Base-by-base conservation (phyloP, 495 filamentous ascomycete species). In the Talaromyces proteolyticus region DNA sequence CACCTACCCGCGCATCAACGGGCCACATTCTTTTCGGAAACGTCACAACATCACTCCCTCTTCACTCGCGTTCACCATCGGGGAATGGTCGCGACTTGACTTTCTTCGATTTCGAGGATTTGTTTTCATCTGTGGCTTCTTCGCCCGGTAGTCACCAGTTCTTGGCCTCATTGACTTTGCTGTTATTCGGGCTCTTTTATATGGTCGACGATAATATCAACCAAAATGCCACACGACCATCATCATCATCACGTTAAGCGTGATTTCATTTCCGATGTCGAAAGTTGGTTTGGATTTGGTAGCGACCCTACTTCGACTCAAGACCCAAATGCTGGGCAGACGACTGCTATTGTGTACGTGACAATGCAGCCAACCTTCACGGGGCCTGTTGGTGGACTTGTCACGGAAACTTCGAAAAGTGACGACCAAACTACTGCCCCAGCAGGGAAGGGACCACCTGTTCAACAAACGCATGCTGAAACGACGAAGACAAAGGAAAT, bases 281-380 rank as follows among this genome's bases (percentile, higher is more conserved):
- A 39, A 16, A 41, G 37, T 25, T 40, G 37, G 12, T 14, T 49
- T 21, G 47, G 47, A 25, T 17, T 49, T 22, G 6, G 19, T 11
- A 6, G 12, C 12, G 20, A 12, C 3, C n/a, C n/a, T n/a, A n/a
- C n/a, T n/a, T n/a, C n/a, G n/a, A n/a, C n/a, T n/a, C n/a, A n/a
- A n/a, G n/a, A n/a, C n/a, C n/a, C n/a, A n/a, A n/a, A n/a, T n/a
- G n/a, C n/a, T n/a, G n/a, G n/a, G n/a, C n/a, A n/a, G 21, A 47
- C 44, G 12, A 29, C 24, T 1, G 14, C 68, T 16, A 70, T 76
- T 26, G 75, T 84, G 11, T 80, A 81, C 59, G 61, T 76, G 45
- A 85, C 83, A 8, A 67, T 77, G 39, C 48, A 68, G 5, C 57
- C 70, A 24, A 82, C 79, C 18, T 85, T 83, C 44, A 63, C 68